Evolutionary conservation across 208 protist species (phyloP), one percentile per base, ranked within the genome.

Genomic region (Zelonia costaricensis): DNA sequence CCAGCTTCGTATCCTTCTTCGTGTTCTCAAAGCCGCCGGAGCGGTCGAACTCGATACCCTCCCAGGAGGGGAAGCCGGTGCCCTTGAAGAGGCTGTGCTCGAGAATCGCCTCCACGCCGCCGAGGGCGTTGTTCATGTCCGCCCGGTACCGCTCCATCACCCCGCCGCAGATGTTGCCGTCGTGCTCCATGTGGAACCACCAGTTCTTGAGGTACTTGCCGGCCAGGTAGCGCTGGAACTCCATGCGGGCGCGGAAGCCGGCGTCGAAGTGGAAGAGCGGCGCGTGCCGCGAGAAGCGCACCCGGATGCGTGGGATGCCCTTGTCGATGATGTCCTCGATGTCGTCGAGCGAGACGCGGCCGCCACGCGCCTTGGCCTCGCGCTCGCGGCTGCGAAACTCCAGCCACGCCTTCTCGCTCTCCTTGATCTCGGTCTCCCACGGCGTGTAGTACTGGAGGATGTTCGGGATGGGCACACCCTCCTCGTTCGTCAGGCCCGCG

Each of bases 41-140:
- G 65, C 99, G 99, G 75, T 99, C 99, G 96, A 99, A 99, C 88
- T 99, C 99, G 22, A 99, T 96, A 87, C 99, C 99, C 76, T 99
- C 99, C 99, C 99, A 99, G 3, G 98, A 99, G 1, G 97, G 97
- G 84, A 99, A 99, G 45, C 99, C 99, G 3, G 99, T 99, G 30
- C 98, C 99, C 79, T 99, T 99, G 82, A 99, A 99, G 12, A 99
- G 83, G 28, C 99, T 99, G 84, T 99, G 99, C 84, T 99, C 98
- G 4, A 99, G 88, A 62, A 99, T 99, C 54, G 98, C 98, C 86
- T 99, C 99, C 4, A 99, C 98, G 72, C 99, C 99, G 60, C 99
- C 99, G 4, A 99, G 91, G 36, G 99, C 97, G 78, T 99, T 98
- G 88, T 99, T 99, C 84, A 99, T 99, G 88, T 99, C 99, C 8